Base-by-base conservation (phyloP, 2,329 filamentous ascomycete genomes). In the Knoxdaviesia proteae region DNA sequence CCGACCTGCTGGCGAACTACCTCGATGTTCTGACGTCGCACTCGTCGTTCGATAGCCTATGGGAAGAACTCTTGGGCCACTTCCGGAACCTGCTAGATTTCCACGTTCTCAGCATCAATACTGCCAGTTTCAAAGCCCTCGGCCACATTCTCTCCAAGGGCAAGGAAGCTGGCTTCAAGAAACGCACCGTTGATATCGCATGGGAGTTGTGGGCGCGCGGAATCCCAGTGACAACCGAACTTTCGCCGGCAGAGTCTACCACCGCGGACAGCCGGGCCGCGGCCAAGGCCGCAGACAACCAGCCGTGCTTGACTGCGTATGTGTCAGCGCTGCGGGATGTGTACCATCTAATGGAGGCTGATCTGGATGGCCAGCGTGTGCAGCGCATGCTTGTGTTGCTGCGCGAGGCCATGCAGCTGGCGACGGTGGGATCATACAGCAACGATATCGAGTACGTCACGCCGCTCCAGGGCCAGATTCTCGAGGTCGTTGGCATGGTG, bases 251-350 rank as follows among this genome's bases (percentile, higher is more conserved):
- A 3, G 20, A 2, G 53, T 58, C 8, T 20, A 2, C 20, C 20
- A 53, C 58, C 11, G 52, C 61, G 9, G 61, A 68, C 36, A 48
- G 47, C 32, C 49, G 48, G 8, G 46, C 42, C 7, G 49, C 47
- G 7, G 46, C 46, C 32, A 66, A 65, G 41, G 58, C 63, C 0
- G 60, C 61, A 3, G 71, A 81, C 47, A 92, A 90, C 49, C 84
- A 94, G 54, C 77, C 78, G 44, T 86, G 83, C 7, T 70, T 88
- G n/a, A 62, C 83, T 32, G 81, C 86, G n/a, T 94, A 94, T 60
- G 71, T 90, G 1, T 69, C 77, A 29, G 70, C 80, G 1, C 71
- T 90, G 36, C 66, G 75, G 44, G 78, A 90, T 50, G 68, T 96
- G 1, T 93, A 94, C 53, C 71, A 74, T 1, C 68, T 94, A 5